Conservation (phyloP, 495 filamentous ascomycete species). For the Usnea hakonensis region DNA sequence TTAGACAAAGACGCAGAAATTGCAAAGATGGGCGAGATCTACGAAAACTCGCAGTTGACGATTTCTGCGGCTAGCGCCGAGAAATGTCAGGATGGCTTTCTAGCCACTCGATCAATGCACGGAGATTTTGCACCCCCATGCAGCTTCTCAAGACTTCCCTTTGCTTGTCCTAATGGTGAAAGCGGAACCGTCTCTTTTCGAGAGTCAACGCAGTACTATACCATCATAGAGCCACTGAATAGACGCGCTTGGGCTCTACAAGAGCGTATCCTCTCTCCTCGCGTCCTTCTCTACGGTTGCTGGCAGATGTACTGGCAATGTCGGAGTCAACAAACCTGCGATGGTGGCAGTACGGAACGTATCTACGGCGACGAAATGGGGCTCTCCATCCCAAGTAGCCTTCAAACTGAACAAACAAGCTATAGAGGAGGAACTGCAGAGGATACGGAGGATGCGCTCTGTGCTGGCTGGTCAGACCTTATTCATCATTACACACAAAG, state of each 20-base stretch:
- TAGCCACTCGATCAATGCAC: neutral
- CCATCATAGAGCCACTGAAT: constrained; percentile 18
- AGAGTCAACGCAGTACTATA: neutral
- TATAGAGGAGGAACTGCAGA: neutral
- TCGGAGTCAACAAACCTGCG: neutral
- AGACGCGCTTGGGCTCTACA: constrained; percentile 31
- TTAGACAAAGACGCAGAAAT: neutral
- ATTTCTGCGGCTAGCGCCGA: neutral
- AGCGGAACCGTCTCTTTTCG: neutral
- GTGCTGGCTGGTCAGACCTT: neutral
- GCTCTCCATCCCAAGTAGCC: neutral
- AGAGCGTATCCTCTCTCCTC: constrained; percentile 28
- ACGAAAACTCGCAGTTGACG: neutral
- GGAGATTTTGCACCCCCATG: too few relatives aligned
- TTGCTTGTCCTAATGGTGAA: neutral
- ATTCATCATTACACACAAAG: constrained; percentile 1
- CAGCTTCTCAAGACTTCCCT: neutral
- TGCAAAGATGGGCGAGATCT: neutral
- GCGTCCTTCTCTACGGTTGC: constrained; percentile 23
- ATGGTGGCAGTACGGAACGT: neutral
- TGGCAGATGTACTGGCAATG: constrained; percentile 31
- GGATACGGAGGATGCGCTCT: neutral
- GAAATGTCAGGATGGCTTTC: neutral
- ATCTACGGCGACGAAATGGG: neutral
- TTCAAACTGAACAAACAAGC: neutral